Conservation (phyloP, 306 rosid species). For the Echinosophora koreensis region DNA sequence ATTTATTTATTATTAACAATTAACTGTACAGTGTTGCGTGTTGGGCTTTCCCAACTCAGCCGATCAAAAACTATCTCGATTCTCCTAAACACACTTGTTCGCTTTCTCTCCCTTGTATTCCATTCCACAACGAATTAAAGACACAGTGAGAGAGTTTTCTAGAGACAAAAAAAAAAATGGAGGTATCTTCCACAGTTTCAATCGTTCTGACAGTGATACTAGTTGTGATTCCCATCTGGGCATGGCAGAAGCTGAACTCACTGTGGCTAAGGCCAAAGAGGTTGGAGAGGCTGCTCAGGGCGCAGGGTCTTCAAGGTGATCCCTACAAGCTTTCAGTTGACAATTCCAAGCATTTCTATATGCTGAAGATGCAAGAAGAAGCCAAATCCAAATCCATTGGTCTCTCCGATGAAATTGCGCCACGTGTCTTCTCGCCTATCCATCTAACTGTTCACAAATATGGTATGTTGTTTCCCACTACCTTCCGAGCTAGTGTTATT, state of each 20-base stretch:
- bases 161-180: neutral
- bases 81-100: too few species aligned
- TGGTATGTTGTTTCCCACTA: constrained; percentile 33
- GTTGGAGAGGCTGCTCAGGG: constrained; percentile 46
- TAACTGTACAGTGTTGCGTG: too few species aligned
- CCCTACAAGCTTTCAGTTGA: constrained; percentile 47
- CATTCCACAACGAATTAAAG: neutral
- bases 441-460: constrained; percentile 35
- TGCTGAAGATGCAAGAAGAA: constrained; percentile 15
- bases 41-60: too few species aligned
- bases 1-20: too few species aligned
- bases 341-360: constrained; percentile 22
- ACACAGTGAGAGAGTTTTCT: too few species aligned
- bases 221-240: neutral
- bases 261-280: constrained; percentile 58
- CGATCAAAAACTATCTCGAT: too few species aligned
- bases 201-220: neutral
- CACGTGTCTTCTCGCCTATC: constrained; percentile 39
- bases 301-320: constrained; percentile 49
- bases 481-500: too few species aligned
- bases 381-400: constrained; percentile 55
- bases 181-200: neutral
- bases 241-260: constrained; percentile 50
- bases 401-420: constrained; percentile 44
- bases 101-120: too few species aligned